A percentile compares a stretch with the other conserved stretches of the same genome.
These are phyloP conservation scores for Russula griseocarnosa DNA, from an alignment of 768 basidiomycete genomes.

Conservation along the genomic window DNA sequence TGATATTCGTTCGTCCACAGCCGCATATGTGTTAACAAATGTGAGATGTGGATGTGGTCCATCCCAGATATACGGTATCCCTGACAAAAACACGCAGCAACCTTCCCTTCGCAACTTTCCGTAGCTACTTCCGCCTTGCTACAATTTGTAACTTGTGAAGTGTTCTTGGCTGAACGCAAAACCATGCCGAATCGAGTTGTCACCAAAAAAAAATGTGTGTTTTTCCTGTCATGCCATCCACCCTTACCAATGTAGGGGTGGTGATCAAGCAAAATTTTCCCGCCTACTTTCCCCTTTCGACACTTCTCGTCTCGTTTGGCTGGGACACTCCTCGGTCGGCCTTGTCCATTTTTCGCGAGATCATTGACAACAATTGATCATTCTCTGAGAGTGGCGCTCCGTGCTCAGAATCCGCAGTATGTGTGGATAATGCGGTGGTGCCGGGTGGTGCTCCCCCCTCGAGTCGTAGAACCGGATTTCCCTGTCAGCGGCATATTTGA, in stretches of 20 bases:
- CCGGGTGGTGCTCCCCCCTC: not conserved
- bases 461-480: not conserved
- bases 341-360: conserved; percentile 7
- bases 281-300: conserved; percentile 22
- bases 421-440: conserved; percentile 9
- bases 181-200: conserved; percentile 17
- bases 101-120: conserved; percentile 14
- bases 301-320: conserved; percentile 3
- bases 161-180: conserved; percentile 11
- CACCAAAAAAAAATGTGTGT: conserved; percentile 3
- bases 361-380: conserved; percentile 1
- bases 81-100: conserved; percentile 10
- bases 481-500: conserved; percentile 4
- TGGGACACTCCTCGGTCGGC: conserved; percentile 8
- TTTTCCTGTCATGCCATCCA: not conserved
- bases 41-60: conserved; percentile 11
- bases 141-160: conserved; percentile 1
- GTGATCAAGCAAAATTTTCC: conserved; percentile 22
- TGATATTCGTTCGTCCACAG: conserved; percentile 22
- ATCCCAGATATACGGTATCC: conserved; percentile 5
- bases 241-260: not conserved
- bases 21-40: conserved; percentile 13
- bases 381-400: not conserved
- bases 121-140: conserved; percentile 12
- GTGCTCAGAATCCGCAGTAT: conserved; percentile 14